Conservation (phyloP, 108 stramenopile genomes). For the Ochromonas danica region DNA sequence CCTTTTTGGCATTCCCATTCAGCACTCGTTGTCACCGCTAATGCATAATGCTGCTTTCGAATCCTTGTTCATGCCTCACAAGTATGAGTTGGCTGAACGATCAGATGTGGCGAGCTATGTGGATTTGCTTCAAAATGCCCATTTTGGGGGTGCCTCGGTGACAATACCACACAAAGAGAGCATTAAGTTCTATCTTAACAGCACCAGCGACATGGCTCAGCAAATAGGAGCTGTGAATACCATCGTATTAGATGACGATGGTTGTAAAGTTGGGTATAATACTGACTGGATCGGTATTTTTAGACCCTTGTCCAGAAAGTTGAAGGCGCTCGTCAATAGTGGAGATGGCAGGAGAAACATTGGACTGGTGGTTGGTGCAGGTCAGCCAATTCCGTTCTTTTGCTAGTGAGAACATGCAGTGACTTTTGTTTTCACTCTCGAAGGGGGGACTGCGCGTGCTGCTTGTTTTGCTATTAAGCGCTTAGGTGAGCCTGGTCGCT, state of each 20-base stretch:
- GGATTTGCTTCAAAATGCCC: not conserved
- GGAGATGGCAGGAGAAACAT: constrained; percentile 33
- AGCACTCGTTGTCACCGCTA: constrained; percentile 85
- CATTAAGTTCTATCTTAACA: constrained; percentile 83
- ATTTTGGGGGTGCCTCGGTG: constrained; percentile 85
- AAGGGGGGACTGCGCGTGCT: constrained; percentile 93
- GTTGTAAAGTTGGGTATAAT: constrained; percentile 78
- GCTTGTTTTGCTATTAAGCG: constrained; percentile 73
- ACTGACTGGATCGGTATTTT: constrained; percentile 98
- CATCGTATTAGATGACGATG: constrained; percentile 32
- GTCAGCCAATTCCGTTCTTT: not conserved
- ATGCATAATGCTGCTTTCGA: constrained; percentile 93
- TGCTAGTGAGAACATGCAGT: not conserved
- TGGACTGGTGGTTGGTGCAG: constrained; percentile 79
- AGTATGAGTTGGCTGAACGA: constrained; percentile 62
- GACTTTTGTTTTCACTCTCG: constrained; percentile 39
- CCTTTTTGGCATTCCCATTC: constrained; percentile 88
- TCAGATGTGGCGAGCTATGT: constrained; percentile 41
- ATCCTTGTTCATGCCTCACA: constrained; percentile 73
- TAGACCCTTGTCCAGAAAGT: constrained; percentile 71
- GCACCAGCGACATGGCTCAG: constrained; percentile 80
- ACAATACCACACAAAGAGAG: constrained; percentile 98
- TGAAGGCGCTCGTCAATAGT: constrained; percentile 54
- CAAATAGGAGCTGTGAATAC: constrained; percentile 99
- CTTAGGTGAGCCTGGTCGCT: constrained; percentile 21